Conservation (phyloP, 2,329 filamentous ascomycete genomes). For the Fusarium sp. region DNA sequence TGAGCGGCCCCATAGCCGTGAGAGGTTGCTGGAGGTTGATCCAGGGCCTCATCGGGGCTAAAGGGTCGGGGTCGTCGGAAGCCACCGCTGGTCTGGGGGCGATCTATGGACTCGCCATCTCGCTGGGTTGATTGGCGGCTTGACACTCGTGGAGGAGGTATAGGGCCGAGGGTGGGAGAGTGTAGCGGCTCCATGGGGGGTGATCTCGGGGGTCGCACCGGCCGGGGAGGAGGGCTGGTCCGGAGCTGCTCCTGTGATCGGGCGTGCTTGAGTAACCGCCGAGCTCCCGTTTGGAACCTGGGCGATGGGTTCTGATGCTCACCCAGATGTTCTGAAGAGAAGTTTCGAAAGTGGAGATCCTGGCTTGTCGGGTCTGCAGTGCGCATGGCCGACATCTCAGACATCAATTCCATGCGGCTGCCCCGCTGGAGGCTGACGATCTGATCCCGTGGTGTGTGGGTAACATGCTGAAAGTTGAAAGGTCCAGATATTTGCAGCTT, state of each 20-base stretch:
- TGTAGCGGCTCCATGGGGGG: conserved; percentile 38
- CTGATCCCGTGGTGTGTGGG: conserved; percentile 66
- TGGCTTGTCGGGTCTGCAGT: conserved; percentile 45
- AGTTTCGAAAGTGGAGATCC: conserved; percentile 60
- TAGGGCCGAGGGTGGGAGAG: conserved; percentile 51
- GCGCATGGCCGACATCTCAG: conserved; percentile 57
- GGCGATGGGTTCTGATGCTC: conserved; percentile 26
- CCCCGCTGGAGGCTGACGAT: conserved; percentile 54
- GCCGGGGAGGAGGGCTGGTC: conserved; percentile 61
- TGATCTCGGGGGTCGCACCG: conserved; percentile 56
- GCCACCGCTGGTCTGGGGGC: conserved; percentile 58
- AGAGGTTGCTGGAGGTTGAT: conserved; percentile 30
- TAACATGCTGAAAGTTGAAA: conserved; percentile 75
- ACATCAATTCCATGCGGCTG: conserved; percentile 56
- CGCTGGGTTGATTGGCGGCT: conserved; percentile 65
- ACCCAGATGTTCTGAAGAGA: conserved; percentile 49
- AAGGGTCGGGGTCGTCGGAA: conserved; percentile 61
- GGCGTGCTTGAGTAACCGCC: conserved; percentile 55
- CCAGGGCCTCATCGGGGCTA: conserved; percentile 41
- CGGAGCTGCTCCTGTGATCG: conserved; percentile 64
- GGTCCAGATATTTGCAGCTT: conserved; percentile 70
- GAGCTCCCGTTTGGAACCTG: conserved; percentile 42
- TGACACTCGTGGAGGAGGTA: conserved; percentile 65
- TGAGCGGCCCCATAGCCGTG: conserved; percentile 12
- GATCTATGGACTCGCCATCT: conserved; percentile 56